These are phyloP conservation scores for Amylostereum areolatum DNA, from an alignment of 1,284 basidiomycete species.

Conservation along the genomic window DNA sequence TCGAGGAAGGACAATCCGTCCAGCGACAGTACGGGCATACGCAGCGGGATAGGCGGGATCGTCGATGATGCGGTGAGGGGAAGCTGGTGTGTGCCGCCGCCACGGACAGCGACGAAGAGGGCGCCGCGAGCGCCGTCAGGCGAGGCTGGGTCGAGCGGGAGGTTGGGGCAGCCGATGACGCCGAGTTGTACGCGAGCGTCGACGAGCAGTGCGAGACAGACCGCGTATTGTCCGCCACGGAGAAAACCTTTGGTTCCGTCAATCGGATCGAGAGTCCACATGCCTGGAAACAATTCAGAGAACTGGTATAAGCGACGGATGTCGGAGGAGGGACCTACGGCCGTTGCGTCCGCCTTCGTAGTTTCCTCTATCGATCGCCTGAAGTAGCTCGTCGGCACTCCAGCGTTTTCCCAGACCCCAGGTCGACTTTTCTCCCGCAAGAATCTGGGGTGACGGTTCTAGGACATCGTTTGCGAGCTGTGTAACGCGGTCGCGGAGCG, in stretches of 20 bases:
- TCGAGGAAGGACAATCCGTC: constrained; percentile 75
- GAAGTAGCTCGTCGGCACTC: constrained; percentile 60
- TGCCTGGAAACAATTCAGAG: constrained; percentile 37
- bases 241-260: constrained; percentile 96
- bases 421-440: constrained; percentile 39
- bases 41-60: constrained; percentile 36
- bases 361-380: constrained; percentile 84
- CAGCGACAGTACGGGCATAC: constrained; percentile 38
- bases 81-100: constrained; percentile 78
- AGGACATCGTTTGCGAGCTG: constrained; percentile 83
- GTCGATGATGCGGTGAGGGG: constrained; percentile 16
- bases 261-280: constrained; percentile 91
- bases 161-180: constrained; percentile 94
- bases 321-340: constrained; percentile 46
- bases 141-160: constrained; percentile 57
- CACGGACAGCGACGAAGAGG: constrained; percentile 79
- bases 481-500: constrained; percentile 68
- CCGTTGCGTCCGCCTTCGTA: constrained; percentile 73
- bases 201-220: constrained; percentile 89
- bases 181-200: constrained; percentile 83
- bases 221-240: constrained; percentile 94
- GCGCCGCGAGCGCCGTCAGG: constrained; percentile 66
- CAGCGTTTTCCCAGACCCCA: constrained; percentile 66
- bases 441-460: constrained; percentile 39
- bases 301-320: not conserved